Evolutionary conservation across 2,329 filamentous ascomycete species (phyloP).

Genomic region (Madurella mycetomatis): DNA sequence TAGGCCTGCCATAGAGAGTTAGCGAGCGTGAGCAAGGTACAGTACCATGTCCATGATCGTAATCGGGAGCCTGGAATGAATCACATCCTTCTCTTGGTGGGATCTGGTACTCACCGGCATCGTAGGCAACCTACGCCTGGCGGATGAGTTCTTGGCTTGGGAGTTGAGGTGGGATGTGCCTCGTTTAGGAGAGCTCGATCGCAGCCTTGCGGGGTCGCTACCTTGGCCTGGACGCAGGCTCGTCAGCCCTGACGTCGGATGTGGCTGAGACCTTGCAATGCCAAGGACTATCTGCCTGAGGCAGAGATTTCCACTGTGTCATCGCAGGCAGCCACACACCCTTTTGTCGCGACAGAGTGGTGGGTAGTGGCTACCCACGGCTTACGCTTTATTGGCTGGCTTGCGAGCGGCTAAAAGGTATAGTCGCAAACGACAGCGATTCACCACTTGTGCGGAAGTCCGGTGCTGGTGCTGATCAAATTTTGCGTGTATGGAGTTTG

Average conservation of each 20-base stretch:
- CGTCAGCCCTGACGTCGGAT: slow-evolving; percentile 17
- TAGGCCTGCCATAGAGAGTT: slow-evolving; percentile 63
- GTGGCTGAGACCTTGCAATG: slow-evolving; percentile 15
- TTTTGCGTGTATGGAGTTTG: neutral
- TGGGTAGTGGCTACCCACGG: neutral
- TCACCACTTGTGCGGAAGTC: slow-evolving; percentile 2
- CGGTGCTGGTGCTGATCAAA: neutral
- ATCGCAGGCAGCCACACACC: slow-evolving; percentile 23
- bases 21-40: slow-evolving; percentile 20
- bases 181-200: slow-evolving; percentile 15
- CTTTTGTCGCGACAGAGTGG: neutral
- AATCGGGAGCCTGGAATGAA: neutral
- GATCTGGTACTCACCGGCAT: slow-evolving; percentile 22
- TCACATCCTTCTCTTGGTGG: neutral
- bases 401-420: slow-evolving; percentile 3
- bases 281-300: slow-evolving; percentile 2
- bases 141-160: slow-evolving; percentile 2
- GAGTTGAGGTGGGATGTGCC: slow-evolving; percentile 11
- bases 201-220: slow-evolving; percentile 27
- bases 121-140: slow-evolving; percentile 15
- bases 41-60: neutral
- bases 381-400: slow-evolving; percentile 6
- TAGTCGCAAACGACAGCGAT: slow-evolving; percentile 5
- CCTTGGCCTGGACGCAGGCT: neutral
- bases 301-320: slow-evolving; percentile 7